These are phyloP conservation scores for Phytophthora foliorum DNA, from an alignment of 352 stramenopile species.

Conservation along the genomic window DNA sequence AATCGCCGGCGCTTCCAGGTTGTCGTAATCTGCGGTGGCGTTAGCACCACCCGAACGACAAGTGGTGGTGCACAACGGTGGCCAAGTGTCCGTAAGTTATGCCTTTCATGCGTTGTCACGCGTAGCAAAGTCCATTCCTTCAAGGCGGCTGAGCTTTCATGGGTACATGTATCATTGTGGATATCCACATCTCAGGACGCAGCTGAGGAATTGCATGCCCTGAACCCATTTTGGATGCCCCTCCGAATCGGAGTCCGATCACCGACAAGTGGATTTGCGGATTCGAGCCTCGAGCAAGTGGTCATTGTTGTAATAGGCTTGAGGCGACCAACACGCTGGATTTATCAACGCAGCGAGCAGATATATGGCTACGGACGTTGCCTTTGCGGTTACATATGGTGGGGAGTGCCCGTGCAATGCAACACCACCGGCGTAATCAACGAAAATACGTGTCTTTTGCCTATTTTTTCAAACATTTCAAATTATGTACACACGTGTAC, in stretches of 20 bases:
- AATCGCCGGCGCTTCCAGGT: constrained; percentile 2
- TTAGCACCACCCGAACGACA: constrained; percentile 5
- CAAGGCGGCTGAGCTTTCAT: background rate
- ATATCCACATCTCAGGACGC: background rate
- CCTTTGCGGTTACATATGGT: background rate
- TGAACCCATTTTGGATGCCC: constrained; percentile 26
- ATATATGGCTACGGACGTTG: constrained; percentile 1
- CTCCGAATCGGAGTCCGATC: too few species aligned
- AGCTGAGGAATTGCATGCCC: constrained; percentile 12
- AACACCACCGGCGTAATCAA: constrained; percentile 12
- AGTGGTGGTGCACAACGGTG: background rate
- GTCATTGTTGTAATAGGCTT: background rate
- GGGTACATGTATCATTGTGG: background rate
- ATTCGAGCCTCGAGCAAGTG: constrained; percentile 7
- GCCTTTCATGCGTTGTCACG: background rate
- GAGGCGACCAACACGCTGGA: constrained; percentile 13
- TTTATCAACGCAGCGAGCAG: too few species aligned
- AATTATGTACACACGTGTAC: too few species aligned
- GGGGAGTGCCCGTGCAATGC: constrained; percentile 3
- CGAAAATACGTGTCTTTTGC: background rate
- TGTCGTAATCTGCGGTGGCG: constrained; percentile 28
- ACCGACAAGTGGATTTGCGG: constrained; percentile 30
- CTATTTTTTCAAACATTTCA: too few species aligned
- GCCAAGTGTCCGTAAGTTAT: background rate
- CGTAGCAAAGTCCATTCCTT: background rate